These are phyloP conservation scores for Diplodia sapinea DNA, from an alignment of 2,329 filamentous ascomycete species.

Conservation along the genomic window DNA sequence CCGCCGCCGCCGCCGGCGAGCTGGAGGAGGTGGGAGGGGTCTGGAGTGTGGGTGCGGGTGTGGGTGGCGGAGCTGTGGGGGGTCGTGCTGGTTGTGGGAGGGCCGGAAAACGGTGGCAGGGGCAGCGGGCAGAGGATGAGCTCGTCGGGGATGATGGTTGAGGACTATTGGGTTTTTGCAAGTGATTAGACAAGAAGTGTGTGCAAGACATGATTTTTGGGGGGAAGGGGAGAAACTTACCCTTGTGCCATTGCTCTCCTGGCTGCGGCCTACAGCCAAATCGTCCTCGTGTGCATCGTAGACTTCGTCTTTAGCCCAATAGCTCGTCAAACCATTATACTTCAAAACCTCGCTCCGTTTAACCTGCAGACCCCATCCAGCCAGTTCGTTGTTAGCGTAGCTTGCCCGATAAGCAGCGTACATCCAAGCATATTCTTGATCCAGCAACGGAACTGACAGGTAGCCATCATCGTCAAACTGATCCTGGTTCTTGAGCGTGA, in stretches of 20 bases:
- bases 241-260: slow-evolving; percentile 31
- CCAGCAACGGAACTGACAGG: slow-evolving; percentile 56
- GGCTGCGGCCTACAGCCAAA: slow-evolving; percentile 41
- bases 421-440: slow-evolving; percentile 54
- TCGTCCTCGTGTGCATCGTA: slow-evolving; percentile 35
- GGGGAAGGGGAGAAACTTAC: slow-evolving; percentile 28
- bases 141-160: neutral
- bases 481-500: slow-evolving; percentile 60
- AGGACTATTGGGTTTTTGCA: neutral
- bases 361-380: slow-evolving; percentile 64
- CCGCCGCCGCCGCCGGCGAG: neutral
- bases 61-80: neutral
- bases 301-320: slow-evolving; percentile 37
- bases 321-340: slow-evolving; percentile 54
- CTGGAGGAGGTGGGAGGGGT: slow-evolving; percentile 1
- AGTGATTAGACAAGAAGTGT: neutral
- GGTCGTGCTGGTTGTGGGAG: neutral
- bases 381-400: slow-evolving; percentile 59
- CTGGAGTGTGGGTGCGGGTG: neutral
- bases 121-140: slow-evolving; percentile 12
- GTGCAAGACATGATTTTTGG: neutral
- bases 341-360: slow-evolving; percentile 65
- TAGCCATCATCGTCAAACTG: slow-evolving; percentile 61
- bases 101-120: neutral
- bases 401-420: slow-evolving; percentile 60